These are phyloP conservation scores for Pichia sorboxylosa DNA, from an alignment of 1,139 yeast genomes.

Conservation along the genomic window DNA sequence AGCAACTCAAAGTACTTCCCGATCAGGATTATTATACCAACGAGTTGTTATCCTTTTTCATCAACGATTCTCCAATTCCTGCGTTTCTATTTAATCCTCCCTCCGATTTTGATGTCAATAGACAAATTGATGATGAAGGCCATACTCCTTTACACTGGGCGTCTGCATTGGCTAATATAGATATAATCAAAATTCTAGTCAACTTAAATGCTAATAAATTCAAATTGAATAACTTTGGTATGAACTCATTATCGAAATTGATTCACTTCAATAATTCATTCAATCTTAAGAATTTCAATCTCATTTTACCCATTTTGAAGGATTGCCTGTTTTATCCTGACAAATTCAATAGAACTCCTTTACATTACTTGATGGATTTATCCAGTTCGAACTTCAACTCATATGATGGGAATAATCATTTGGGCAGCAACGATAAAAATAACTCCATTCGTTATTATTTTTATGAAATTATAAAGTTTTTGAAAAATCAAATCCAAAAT, in stretches of 20 bases:
- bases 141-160: conserved; percentile 98
- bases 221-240: conserved; percentile 63
- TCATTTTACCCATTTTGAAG: conserved; percentile 58
- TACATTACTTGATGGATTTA: conserved; percentile 61
- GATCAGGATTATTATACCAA: conserved; percentile 34
- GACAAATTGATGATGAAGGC: conserved; percentile 87
- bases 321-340: conserved; percentile 65
- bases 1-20: conserved; percentile 1
- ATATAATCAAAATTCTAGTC: conserved; percentile 58
- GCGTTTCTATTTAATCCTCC: conserved; percentile 66
- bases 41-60: conserved; percentile 46
- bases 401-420: conserved; percentile 24
- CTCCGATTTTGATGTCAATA: conserved; percentile 68
- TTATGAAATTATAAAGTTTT: conserved; percentile 26
- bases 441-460: conserved; percentile 27
- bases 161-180: conserved; percentile 75
- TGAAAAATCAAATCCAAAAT: conserved; percentile 10
- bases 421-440: no score
- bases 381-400: conserved; percentile 40
- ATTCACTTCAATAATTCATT: conserved; percentile 80
- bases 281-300: conserved; percentile 65
- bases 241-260: conserved; percentile 75
- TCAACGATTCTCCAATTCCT: conserved; percentile 71
- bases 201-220: conserved; percentile 65
- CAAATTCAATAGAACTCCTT: conserved; percentile 57